Base-by-base conservation (phyloP, 2,329 filamentous ascomycete genomes). In the Sarocladium kiliense region DNA sequence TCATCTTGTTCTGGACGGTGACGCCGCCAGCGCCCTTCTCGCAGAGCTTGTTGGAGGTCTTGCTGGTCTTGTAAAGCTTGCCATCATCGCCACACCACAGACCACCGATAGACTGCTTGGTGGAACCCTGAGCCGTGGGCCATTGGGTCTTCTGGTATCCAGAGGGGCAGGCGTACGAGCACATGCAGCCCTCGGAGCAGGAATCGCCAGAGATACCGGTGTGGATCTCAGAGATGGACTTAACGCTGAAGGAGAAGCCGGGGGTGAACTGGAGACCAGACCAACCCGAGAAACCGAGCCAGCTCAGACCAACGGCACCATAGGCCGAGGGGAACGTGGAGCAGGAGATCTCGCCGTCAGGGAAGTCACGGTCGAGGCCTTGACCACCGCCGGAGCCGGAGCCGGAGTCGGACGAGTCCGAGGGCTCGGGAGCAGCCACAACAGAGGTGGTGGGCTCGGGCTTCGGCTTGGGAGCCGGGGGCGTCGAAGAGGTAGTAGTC, bases 61-160 rank as follows among this genome's bases (percentile, higher is more conserved):
- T 30, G 66, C 91, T 90, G 65, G 91, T 95, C 47, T 93, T 79
- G 70, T 87, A 81, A 7, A 97, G 85, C 69, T 87, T 87, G 65
- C 88, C 88, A 30, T 84, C 66, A 47, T 64, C 62, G 68, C 89
- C 86, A 79, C 94, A 99, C 73, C 82, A 84, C 18, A 97, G 74
- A 62, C 94, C 94, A 70, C 94, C 94, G 55, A 97, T 80, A 23
- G 92, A 96, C 77, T 97, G 85, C 59, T 86, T 86, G 53, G 84
- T 90, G 36, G 77, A 66, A 55, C 93, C 94, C 76, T 97, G 94
- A 32, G 80, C 71, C 11, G 67, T 63, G 47, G 94, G 91, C 88
- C 91, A 97, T 69, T 97, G 93, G 2, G 87, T 81, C 82, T 97
- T 97, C 71, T 94, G 85, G 73, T 94, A 96, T 45, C 93, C 93